Base-by-base conservation (phyloP, 768 basidiomycete genomes). In the Macrolepiota fuliginosa region DNA sequence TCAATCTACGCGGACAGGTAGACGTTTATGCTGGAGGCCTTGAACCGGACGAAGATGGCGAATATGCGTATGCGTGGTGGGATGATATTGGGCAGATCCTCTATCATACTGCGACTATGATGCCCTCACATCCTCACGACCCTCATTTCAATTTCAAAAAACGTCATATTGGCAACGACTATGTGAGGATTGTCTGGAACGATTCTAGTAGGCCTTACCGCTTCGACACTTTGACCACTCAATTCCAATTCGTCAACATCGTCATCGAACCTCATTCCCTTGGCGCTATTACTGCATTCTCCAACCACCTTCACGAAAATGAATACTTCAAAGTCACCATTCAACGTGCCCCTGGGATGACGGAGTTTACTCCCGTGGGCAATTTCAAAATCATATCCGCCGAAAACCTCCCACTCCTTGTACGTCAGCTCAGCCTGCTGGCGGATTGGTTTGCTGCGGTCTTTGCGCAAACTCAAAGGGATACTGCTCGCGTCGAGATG, bases 61-160 rank as follows among this genome's bases (percentile, higher is more conserved):
- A 95, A 73, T 97, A 96, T 70, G 93, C 96, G 0, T 98, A 98
- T 70, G 94, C 96, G 0, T 99, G 96, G 96, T 97, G 96, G 93
- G 95, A 98, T 72, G 95, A 98, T 69, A 95, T 98, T 54, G 88
- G 91, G 3, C 96, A 98, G 71, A 86, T 97, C 63, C 82, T 98
- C 57, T 99, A 92, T 72, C 97, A 98, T 73, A 90, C 94, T 2
- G 92, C 96, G 9, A 98, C 97, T 1, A 88, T 99, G 80, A 98
- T 98, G 96, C 97, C 97, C 3, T 90, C 87, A 57, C 80, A 79
- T 50, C 65, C 75, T 7, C 74, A 87, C 57, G 92, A 94, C 72
- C 85, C 85, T 1, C 81, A 84, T 53, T 87, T 83, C 66, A 88
- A 84, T 64, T 82, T 87, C 79, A 99, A 99, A 80, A 98, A 98